A percentile compares a stretch with the other conserved stretches of the same genome.
Evolutionary conservation across 257 asterid species (phyloP).

Genomic region (Lycium barbarum): DNA sequence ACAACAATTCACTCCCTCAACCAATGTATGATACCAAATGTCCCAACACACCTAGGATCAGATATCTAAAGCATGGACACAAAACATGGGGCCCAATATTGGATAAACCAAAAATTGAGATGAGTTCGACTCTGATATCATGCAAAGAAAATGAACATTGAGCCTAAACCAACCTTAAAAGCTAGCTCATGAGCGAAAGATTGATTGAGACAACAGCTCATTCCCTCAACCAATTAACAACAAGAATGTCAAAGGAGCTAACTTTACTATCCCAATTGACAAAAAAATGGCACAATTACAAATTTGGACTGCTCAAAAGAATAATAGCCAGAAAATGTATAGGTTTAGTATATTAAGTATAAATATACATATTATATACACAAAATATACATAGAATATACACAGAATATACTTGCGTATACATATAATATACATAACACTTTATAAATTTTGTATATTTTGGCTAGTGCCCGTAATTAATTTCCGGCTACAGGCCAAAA

Average conservation of each 20-base stretch:
- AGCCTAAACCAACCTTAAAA: not conserved
- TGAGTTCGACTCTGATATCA: not conserved
- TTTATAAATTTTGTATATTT: no score
- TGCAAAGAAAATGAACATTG: not conserved
- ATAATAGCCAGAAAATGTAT: no score
- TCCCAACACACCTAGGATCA: not conserved
- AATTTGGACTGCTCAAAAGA: no score
- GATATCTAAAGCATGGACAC: not conserved
- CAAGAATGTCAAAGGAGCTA: slow-evolving; percentile 18
- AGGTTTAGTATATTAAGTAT: no score
- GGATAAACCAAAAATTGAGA: not conserved
- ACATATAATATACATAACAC: no score
- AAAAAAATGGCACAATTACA: not conserved
- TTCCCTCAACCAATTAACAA: slow-evolving; percentile 5
- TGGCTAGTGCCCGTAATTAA: no score
- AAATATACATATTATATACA: no score
- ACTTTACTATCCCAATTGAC: not conserved
- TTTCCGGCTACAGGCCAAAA: no score
- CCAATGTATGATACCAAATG: not conserved
- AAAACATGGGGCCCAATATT: not conserved
- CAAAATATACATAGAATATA: no score
- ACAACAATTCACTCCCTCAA: not conserved
- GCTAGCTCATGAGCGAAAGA: not conserved
- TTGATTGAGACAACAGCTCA: not conserved
- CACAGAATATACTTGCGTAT: no score